Percentiles rank a stretch among this genome's conserved stretches.
These are phyloP conservation scores for Phytopythium kandeliae DNA, from an alignment of 352 stramenopile species.

Conservation along the genomic window DNA sequence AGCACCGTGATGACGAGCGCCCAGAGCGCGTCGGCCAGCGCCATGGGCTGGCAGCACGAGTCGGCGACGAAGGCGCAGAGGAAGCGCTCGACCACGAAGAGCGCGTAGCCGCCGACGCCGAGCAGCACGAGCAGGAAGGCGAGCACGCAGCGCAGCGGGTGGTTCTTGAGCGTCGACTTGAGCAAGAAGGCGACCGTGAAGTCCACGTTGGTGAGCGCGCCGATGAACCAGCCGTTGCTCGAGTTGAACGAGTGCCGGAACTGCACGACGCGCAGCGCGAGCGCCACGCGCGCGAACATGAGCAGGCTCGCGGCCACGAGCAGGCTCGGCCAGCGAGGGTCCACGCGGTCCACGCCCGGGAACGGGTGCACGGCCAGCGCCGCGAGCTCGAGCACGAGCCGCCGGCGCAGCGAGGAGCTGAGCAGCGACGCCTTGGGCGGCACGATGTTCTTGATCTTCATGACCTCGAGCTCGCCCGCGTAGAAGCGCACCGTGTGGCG, in stretches of 20 bases:
- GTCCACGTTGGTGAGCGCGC: slow-evolving; percentile 71
- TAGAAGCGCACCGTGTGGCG: slow-evolving; percentile 72
- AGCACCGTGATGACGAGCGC: slow-evolving; percentile 67
- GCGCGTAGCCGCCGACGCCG: slow-evolving; percentile 40
- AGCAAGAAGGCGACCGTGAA: slow-evolving; percentile 69
- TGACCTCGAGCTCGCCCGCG: slow-evolving; percentile 56
- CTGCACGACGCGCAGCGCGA: slow-evolving; percentile 52
- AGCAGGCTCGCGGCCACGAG: slow-evolving; percentile 46
- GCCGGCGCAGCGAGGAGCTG: slow-evolving; percentile 41
- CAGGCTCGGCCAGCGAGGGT: slow-evolving; percentile 55
- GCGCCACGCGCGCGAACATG: slow-evolving; percentile 53
- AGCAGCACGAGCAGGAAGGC: slow-evolving; percentile 35
- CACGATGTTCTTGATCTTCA: slow-evolving; percentile 82
- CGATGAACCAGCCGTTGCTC: slow-evolving; percentile 80
- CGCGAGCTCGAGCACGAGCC: slow-evolving; percentile 41
- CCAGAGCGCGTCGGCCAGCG: slow-evolving; percentile 50
- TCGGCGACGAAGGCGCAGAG: slow-evolving; percentile 50
- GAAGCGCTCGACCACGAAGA: slow-evolving; percentile 70
- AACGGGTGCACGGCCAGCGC: slow-evolving; percentile 64
- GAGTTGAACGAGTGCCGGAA: slow-evolving; percentile 73
- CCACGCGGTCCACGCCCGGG: slow-evolving; percentile 54
- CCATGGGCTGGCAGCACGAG: slow-evolving; percentile 52
- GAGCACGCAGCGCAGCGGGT: slow-evolving; percentile 44
- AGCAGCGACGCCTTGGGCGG: slow-evolving; percentile 58
- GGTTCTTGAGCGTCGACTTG: slow-evolving; percentile 71